A percentile compares a stretch with the other conserved stretches of the same genome.
phyloP scores from a whole-genome alignment of 352 stramenopile species.

The Sclerospora graminicola region DNA sequence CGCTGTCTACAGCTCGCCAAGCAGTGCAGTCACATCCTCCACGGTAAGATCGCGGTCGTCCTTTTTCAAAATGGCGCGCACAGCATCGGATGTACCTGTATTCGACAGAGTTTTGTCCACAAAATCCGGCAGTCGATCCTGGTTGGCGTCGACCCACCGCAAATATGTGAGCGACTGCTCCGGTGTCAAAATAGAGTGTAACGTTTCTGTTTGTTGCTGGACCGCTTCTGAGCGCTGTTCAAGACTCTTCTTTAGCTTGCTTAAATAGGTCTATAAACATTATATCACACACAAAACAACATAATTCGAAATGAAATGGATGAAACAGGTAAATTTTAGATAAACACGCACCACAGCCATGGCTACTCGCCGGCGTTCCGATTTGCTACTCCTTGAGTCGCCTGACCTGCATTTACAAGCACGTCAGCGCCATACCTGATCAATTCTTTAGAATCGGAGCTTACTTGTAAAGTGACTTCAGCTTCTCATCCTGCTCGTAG shows the following conservation, averaged over 20 bases:
- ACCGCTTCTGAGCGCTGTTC: constrained; percentile 72
- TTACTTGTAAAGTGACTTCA: constrained; percentile 83
- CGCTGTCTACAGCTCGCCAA: constrained; percentile 41
- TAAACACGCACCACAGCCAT: constrained; percentile 58
- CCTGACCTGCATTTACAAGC: constrained; percentile 29
- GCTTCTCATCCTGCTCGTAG: constrained; percentile 86
- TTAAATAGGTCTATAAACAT: constrained; percentile 72
- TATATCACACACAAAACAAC: no score
- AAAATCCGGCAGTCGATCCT: constrained; percentile 50
- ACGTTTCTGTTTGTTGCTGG: constrained; percentile 66
- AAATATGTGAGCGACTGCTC: constrained; percentile 80
- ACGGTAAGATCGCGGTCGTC: constrained; percentile 80
- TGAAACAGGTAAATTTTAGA: background rate
- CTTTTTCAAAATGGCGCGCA: constrained; percentile 75
- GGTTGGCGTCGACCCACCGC: constrained; percentile 73
- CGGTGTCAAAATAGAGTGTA: constrained; percentile 79
- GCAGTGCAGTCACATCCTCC: constrained; percentile 73
- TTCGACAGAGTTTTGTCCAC: constrained; percentile 54
- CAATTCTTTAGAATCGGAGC: constrained; percentile 3
- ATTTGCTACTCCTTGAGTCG: constrained; percentile 77
- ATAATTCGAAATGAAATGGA: no score
- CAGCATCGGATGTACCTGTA: constrained; percentile 41
- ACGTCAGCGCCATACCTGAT: constrained; percentile 1
- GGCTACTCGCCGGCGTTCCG: constrained; percentile 65
- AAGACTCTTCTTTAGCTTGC: constrained; percentile 77